phyloP scores from a whole-genome alignment of 495 filamentous ascomycete species.

The Penicillium egyptiacum region DNA sequence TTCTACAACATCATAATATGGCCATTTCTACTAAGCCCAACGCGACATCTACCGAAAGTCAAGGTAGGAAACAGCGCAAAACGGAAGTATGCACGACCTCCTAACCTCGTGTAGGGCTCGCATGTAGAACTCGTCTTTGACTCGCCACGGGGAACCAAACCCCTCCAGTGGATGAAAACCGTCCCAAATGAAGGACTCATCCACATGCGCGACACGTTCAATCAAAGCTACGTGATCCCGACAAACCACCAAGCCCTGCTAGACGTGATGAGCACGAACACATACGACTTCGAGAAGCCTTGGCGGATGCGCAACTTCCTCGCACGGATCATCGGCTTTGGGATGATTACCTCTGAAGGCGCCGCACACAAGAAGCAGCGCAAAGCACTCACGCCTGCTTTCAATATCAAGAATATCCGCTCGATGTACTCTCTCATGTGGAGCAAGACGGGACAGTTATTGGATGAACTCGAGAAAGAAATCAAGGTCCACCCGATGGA shows the following conservation, averaged over 20 bases:
- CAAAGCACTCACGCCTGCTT: conserved; percentile 77
- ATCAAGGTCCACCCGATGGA: conserved; percentile 37
- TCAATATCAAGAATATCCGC: conserved; percentile 78
- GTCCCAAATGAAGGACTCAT: conserved; percentile 90
- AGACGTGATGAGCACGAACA: conserved; percentile 57
- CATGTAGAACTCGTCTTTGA: conserved; percentile 56
- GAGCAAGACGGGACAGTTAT: conserved; percentile 51
- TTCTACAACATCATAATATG: conserved; percentile 62
- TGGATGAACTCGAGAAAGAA: conserved; percentile 43
- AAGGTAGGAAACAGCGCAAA: conserved; percentile 30
- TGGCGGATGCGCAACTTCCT: conserved; percentile 51
- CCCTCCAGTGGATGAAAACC: conserved; percentile 66
- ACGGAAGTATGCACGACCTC: neutral
- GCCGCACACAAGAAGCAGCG: conserved; percentile 73
- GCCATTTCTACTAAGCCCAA: conserved; percentile 70
- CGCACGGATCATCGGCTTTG: conserved; percentile 70
- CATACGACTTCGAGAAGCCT: conserved; percentile 56
- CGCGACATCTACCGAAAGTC: conserved; percentile 62
- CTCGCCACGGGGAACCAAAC: conserved; percentile 59
- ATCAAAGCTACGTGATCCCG: conserved; percentile 34
- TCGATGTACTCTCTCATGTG: conserved; percentile 82
- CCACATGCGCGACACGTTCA: conserved; percentile 57
- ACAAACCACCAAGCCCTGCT: conserved; percentile 49
- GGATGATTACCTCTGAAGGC: conserved; percentile 78
- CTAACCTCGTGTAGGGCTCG: conserved; percentile 38